Base-by-base conservation (phyloP, 2,329 filamentous ascomycete genomes). In the Colletotrichum tofieldiae region DNA sequence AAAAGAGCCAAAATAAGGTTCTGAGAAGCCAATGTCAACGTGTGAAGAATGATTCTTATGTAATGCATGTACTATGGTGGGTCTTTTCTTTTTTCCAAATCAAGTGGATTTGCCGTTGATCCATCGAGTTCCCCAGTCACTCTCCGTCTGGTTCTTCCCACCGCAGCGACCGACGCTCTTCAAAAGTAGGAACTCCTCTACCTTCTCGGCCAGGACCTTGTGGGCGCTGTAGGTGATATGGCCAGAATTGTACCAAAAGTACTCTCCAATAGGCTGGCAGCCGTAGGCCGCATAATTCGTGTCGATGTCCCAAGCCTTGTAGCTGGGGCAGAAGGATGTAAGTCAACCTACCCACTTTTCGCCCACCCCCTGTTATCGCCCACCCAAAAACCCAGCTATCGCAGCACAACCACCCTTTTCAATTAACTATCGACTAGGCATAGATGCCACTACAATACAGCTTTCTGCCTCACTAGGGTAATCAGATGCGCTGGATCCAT, bases 201-300 rank as follows among this genome's bases (percentile, higher is more conserved):
- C 69, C 39, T 69, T 60, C 5, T 29, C 32, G 5, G 58, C 69
- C 4, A 72, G 14, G 2, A 35, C 18, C 2, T 64, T 26, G 1
- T 67, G 65, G 0, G 32, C 69, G 37, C 16, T 49, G 29, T 72
- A 60, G 1, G 69, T 60, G 5, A 67, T 77, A 47, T 81, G 78
- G 12, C 77, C 79, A 16, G 73, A 74, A 43, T 80, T 76, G 65
- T 78, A 79, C 79, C 80, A 81, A 51, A 81, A 80, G 43, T 81
- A 81, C 52, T 77, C 65, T 12, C 76, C 71, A 11, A 81, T 59
- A 3, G 76, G 78, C n/a, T 56, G 74, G 59, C 79, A 81, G 3
- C 78, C 78, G 58, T 78, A 80, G 23, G 75, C 67, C 20, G 65
- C 68, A 23, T 76, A 68, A 65, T 78, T 64, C 5, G 69, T 70